Base-by-base conservation (phyloP, 106 monocot species). In the Acanthochlamys bracteata region DNA sequence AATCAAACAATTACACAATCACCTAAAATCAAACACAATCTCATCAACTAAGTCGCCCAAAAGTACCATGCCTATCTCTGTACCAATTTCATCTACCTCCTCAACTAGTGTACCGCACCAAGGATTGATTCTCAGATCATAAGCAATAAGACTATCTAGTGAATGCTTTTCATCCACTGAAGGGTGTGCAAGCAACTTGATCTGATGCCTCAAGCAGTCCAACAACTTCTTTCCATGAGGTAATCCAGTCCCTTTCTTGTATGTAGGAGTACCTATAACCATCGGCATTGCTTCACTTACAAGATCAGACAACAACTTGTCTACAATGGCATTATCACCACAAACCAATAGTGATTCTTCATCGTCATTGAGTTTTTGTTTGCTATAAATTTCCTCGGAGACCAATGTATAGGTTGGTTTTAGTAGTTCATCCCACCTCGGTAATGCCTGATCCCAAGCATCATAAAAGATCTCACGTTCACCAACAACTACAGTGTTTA, bases 261-360 rank as follows among this genome's bases (percentile, higher is more conserved):
- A 64, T 27, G n/a, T 70, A 0, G 39, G 62, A 22, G 33, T 10
- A 23, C 58, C 53, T 4, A 80, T 0, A 16, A 77, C 69, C 19
- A 41, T 59, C 0, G 71, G 65, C 63, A 92, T 54, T 63, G 74
- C 76, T 65, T 88, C 87, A 22, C 84, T 92, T 19, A 77, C 39
- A 22, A 92, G 58, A 65, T 88, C 79, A 65, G 88, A 88, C n/a
- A 92, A 51, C 53, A 92, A 60, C 47, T 70, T 76, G 66, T 63
- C 74, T 40, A 60, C 65, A 20, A 78, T 12, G 15, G 43, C 20
- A 10, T 52, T 59, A 20, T 73, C 60, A 9, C 53, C 66, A 53
- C 24, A 39, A 39, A 11, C 39, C 10, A 66, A 0, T 3, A 60
- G 24, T 24, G 45, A 39, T 39, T 9, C 41, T 11, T 24, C 39